A percentile compares a stretch with the other conserved stretches of the same genome.
Evolutionary conservation across 345 rosid genomes (phyloP).

Genomic region (Microthlaspi erraticum): DNA sequence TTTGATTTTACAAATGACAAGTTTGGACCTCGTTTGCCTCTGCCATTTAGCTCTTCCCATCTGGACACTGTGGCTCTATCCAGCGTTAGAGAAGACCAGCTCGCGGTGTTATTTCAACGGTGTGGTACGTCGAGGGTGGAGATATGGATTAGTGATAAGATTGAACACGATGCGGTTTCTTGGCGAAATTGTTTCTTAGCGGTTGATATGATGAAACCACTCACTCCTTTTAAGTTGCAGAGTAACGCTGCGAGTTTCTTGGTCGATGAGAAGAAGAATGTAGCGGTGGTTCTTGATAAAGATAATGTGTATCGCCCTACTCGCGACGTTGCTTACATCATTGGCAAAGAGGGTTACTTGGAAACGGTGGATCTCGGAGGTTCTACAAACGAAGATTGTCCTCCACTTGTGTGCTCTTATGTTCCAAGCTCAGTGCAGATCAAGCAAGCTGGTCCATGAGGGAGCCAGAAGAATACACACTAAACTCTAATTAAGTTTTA

Average conservation of each 20-base stretch:
- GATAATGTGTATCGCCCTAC: background rate
- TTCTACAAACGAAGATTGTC: background rate
- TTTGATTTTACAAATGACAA: conserved; percentile 14
- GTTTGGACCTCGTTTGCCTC: background rate
- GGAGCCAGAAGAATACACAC: no score
- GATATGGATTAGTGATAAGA: background rate
- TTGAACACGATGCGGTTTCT: background rate
- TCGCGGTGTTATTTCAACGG: background rate
- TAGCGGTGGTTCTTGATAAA: conserved; percentile 1
- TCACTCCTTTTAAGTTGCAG: background rate
- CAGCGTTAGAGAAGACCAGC: conserved; percentile 12
- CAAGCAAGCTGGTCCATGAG: no score
- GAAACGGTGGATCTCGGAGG: background rate
- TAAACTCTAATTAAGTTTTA: no score
- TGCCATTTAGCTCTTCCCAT: background rate
- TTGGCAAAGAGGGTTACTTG: background rate
- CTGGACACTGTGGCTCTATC: background rate
- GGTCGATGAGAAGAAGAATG: background rate
- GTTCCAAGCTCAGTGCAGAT: background rate
- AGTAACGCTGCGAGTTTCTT: background rate
- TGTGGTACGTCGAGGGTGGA: background rate
- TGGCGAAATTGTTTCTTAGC: background rate
- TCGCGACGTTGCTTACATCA: background rate
- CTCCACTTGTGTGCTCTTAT: background rate
- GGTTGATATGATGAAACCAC: background rate